A percentile compares a stretch with the other conserved stretches of the same genome.
phyloP scores from a whole-genome alignment of 1,284 basidiomycete species.

The Macrocybe sp. region DNA sequence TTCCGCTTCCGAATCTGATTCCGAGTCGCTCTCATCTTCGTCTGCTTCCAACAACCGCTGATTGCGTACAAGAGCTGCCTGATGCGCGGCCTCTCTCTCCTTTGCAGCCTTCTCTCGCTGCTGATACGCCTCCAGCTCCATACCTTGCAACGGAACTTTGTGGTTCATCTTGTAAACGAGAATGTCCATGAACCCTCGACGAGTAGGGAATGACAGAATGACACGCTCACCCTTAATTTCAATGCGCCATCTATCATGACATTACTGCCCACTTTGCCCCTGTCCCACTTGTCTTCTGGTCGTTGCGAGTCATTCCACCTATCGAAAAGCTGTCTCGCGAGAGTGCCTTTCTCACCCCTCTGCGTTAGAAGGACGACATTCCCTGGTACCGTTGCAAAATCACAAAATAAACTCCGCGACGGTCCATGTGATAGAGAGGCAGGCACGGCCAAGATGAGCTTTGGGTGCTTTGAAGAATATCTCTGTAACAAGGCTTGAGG shows the following conservation, averaged over 20 bases:
- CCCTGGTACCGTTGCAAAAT: conserved; percentile 76
- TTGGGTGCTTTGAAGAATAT: conserved; percentile 84
- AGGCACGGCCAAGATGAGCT: conserved; percentile 91
- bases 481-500: conserved; percentile 77
- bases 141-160: conserved; percentile 83
- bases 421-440: conserved; percentile 91
- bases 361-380: conserved; percentile 85
- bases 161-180: conserved; percentile 63
- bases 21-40: conserved; percentile 63
- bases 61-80: conserved; percentile 79
- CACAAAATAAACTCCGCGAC: conserved; percentile 79
- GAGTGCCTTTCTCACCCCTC: conserved; percentile 74
- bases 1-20: conserved; percentile 58
- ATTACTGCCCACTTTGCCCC: conserved; percentile 82
- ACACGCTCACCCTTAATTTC: conserved; percentile 50
- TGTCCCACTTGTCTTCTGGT: conserved; percentile 77
- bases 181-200: neutral
- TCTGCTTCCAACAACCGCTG: conserved; percentile 90
- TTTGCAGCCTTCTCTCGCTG: conserved; percentile 76
- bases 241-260: conserved; percentile 73
- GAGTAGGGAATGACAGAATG: neutral
- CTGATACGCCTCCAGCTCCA: conserved; percentile 80
- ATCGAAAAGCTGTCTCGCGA: conserved; percentile 78
- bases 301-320: conserved; percentile 83
- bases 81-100: conserved; percentile 84